phyloP scores from a whole-genome alignment of 768 basidiomycete species.

The Tylopilus sp. region DNA sequence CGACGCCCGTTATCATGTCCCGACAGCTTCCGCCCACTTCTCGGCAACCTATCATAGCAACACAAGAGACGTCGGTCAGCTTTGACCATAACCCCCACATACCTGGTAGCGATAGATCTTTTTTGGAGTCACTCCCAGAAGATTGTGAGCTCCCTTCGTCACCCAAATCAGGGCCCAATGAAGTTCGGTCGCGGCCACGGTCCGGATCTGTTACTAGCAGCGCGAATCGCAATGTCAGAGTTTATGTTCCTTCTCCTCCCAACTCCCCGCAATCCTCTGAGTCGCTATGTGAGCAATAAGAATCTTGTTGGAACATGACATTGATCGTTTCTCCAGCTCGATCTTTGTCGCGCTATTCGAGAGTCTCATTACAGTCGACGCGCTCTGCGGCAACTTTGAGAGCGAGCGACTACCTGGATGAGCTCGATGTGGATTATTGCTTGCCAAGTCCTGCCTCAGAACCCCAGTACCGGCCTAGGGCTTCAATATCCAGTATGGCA shows the following conservation, averaged over 20 bases:
- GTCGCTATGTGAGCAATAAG: conserved; percentile 10
- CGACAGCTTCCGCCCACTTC: conserved; percentile 15
- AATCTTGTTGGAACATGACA: not conserved
- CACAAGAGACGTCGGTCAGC: conserved; percentile 21
- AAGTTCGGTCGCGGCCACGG: conserved; percentile 15
- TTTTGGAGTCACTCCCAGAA: conserved; percentile 51
- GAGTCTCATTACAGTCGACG: conserved; percentile 31
- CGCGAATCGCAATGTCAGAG: conserved; percentile 14
- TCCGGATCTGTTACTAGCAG: conserved; percentile 11
- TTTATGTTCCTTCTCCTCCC: conserved; percentile 20
- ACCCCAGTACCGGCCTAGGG: conserved; percentile 21
- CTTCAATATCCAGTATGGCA: conserved; percentile 52
- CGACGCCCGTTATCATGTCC: conserved; percentile 18
- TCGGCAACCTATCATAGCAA: conserved; percentile 21
- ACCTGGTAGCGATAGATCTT: conserved; percentile 15
- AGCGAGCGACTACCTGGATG: conserved; percentile 27
- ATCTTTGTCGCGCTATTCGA: conserved; percentile 18
- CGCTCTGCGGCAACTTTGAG: conserved; percentile 26
- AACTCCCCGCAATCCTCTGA: conserved; percentile 7
- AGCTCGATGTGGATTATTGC: conserved; percentile 29
- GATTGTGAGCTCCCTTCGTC: conserved; percentile 39
- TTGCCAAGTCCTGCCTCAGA: conserved; percentile 22
- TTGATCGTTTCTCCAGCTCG: conserved; percentile 15
- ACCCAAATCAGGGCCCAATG: conserved; percentile 6
- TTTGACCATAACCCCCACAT: conserved; percentile 31